Base-by-base conservation (phyloP, 176 grass and related monocot species). In the Saccharum officinarum region DNA sequence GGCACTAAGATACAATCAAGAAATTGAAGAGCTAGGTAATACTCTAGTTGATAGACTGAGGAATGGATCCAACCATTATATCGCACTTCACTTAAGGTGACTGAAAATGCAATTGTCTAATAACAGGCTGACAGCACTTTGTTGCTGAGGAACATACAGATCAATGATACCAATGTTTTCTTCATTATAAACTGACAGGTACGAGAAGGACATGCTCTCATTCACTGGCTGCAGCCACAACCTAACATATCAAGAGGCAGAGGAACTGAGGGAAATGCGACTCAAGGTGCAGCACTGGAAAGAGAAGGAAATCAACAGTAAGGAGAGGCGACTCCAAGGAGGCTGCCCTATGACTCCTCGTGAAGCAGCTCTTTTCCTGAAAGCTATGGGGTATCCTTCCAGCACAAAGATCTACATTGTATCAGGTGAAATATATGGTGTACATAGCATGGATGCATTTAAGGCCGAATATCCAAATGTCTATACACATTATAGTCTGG, bases 131-230 rank as follows among this genome's bases (percentile, higher is more conserved):
- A 50, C 41, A 80, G 22, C 13, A 77, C 68, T 81, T 85, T 38
- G 11, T 16, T 39, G n/a, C n/a, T 38, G 20, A 69, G 39, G 39
- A 82, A 75, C 18, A 60, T 62, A 36, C 75, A 77, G 44, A 80
- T 73, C 28, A 75, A 25, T 76, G 85, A 71, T 55, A 46, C 31
- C 12, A 30, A 31, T 65, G 25, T 70, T 40, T 69, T 89, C 73
- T 73, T 80, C 57, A 38, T 83, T 86, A 70, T 84, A 6, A 83
- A 76, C 8, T 83, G 60, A 70, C 78, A 98, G 96, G 73, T 98
- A 99, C 44, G 97, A 99, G 88, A 99, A 96, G 93, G 97, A 99
- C 79, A 99, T 99, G 97, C 88, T 99, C 25, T 92, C 97, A 22
- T 99, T 99, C 85, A 99, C 97, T 6, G 97, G 97, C 23, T 99